phyloP scores from a whole-genome alignment of 257 asterid species.

The Scutellaria galericulata region DNA sequence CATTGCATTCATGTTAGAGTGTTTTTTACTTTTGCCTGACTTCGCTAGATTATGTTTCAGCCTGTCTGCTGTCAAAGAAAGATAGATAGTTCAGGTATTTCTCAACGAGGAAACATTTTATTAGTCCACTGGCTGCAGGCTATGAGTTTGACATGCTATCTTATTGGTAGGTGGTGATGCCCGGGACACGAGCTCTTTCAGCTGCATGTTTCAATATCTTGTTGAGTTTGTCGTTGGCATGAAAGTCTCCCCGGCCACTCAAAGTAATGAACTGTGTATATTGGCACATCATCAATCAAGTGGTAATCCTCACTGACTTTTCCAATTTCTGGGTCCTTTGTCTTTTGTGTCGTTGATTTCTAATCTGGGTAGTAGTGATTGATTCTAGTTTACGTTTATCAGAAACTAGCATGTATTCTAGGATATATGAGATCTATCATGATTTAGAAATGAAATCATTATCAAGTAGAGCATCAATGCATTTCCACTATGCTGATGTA shows the following conservation, averaged over 20 bases:
- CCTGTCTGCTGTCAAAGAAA: constrained; percentile 67
- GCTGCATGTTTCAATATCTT: constrained; percentile 77
- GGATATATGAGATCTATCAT: not conserved
- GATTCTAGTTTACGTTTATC: not conserved
- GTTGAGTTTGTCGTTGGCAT: constrained; percentile 67
- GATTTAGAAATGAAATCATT: not conserved
- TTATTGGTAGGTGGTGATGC: constrained; percentile 51
- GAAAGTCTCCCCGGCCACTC: constrained; percentile 58
- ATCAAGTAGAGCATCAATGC: not conserved
- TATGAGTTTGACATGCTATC: constrained; percentile 21
- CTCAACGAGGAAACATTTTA: constrained; percentile 12
- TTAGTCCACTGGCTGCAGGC: constrained; percentile 7
- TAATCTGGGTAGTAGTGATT: not conserved
- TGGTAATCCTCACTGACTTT: constrained; percentile 55
- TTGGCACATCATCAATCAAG: constrained; percentile 70
- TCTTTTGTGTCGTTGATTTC: not conserved
- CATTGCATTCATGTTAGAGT: constrained; percentile 17
- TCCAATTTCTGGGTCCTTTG: constrained; percentile 2
- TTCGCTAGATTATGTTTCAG: constrained; percentile 51
- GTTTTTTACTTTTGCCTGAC: constrained; percentile 34
- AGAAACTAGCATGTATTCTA: too few species aligned
- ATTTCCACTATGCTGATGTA: too few species aligned
- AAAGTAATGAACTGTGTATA: constrained; percentile 54
- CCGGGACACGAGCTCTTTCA: constrained; percentile 45
- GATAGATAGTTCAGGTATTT: constrained; percentile 61